A percentile compares a stretch with the other conserved stretches of the same genome.
Evolutionary conservation across 1,284 basidiomycete species (phyloP).

Genomic region (Microbotryomycetes sp.): DNA sequence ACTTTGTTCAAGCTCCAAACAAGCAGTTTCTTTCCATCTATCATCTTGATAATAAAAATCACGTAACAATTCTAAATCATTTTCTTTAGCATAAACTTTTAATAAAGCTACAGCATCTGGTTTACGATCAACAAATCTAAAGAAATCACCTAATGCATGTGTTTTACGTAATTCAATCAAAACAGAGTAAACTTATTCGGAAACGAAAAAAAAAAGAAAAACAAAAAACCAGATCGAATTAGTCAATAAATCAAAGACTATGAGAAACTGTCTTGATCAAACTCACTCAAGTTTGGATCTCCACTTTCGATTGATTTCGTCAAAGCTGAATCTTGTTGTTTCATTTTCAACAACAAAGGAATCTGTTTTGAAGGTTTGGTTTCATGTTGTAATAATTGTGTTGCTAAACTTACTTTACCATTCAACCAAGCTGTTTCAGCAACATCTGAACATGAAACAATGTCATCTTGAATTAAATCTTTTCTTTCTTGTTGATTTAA

Average conservation of each 20-base stretch:
- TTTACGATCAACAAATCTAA: constrained; percentile 81
- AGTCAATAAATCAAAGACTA: constrained; percentile 7
- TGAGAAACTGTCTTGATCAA: neutral
- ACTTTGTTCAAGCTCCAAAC: constrained; percentile 64
- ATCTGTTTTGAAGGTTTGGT: constrained; percentile 85
- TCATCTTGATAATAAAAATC: constrained; percentile 99
- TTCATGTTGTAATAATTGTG: constrained; percentile 90
- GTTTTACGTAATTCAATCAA: constrained; percentile 75
- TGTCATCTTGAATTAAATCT: constrained; percentile 40
- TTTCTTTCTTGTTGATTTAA: constrained; percentile 52
- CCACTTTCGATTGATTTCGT: constrained; percentile 88
- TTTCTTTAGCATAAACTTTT: constrained; percentile 81
- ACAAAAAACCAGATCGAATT: constrained; percentile 31
- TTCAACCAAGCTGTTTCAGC: constrained; percentile 90
- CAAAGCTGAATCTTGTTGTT: constrained; percentile 82
- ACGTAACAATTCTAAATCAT: constrained; percentile 80
- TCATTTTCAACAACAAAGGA: constrained; percentile 85
- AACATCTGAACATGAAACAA: constrained; percentile 93
- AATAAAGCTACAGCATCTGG: constrained; percentile 69
- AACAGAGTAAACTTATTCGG: constrained; percentile 71
- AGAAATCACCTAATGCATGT: constrained; percentile 84
- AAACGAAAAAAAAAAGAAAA: neutral
- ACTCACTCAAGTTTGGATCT: constrained; percentile 83
- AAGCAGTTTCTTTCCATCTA: constrained; percentile 81
- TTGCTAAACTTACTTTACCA: constrained; percentile 76